phyloP scores from a whole-genome alignment of 1,284 basidiomycete genomes.

The Exobasidium cylindrosporum region DNA sequence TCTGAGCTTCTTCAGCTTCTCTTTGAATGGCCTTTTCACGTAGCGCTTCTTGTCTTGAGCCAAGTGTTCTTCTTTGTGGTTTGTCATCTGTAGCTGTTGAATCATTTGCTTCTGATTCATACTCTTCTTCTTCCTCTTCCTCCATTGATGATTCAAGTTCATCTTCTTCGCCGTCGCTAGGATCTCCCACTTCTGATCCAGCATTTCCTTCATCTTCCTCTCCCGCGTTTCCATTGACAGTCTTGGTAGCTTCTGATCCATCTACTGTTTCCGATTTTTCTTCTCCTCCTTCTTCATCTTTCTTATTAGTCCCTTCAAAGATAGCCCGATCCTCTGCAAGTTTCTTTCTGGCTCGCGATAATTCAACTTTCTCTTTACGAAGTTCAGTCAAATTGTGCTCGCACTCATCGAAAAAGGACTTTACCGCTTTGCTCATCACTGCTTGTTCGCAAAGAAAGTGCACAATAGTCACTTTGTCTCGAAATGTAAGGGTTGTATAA shows the following conservation, averaged over 20 bases:
- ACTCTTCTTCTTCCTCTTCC: slow-evolving; percentile 13
- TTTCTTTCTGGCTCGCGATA: slow-evolving; percentile 81
- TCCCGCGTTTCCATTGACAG: slow-evolving; percentile 3
- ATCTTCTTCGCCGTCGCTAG: slow-evolving; percentile 33
- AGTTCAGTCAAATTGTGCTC: slow-evolving; percentile 84
- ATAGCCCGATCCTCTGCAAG: slow-evolving; percentile 69
- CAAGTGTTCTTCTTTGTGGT: slow-evolving; percentile 28
- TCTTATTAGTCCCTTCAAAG: slow-evolving; percentile 58
- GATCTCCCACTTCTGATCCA: neutral
- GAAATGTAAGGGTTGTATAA: slow-evolving; percentile 70
- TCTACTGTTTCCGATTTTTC: slow-evolving; percentile 17
- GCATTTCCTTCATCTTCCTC: slow-evolving; percentile 9
- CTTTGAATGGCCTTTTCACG: slow-evolving; percentile 48
- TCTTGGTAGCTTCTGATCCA: neutral
- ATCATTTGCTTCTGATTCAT: slow-evolving; percentile 1
- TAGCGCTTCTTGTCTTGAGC: slow-evolving; percentile 46
- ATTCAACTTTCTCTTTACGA: slow-evolving; percentile 90
- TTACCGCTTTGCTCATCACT: slow-evolving; percentile 81
- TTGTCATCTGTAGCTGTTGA: slow-evolving; percentile 1
- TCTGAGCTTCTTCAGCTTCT: slow-evolving; percentile 33
- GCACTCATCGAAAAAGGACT: slow-evolving; percentile 82
- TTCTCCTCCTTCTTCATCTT: slow-evolving; percentile 19
- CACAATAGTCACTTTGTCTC: slow-evolving; percentile 79
- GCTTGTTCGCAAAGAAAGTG: slow-evolving; percentile 84
- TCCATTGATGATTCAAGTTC: slow-evolving; percentile 22